These are phyloP conservation scores for Penicillium roqueforti DNA, from an alignment of 495 filamentous ascomycete genomes.

Conservation along the genomic window DNA sequence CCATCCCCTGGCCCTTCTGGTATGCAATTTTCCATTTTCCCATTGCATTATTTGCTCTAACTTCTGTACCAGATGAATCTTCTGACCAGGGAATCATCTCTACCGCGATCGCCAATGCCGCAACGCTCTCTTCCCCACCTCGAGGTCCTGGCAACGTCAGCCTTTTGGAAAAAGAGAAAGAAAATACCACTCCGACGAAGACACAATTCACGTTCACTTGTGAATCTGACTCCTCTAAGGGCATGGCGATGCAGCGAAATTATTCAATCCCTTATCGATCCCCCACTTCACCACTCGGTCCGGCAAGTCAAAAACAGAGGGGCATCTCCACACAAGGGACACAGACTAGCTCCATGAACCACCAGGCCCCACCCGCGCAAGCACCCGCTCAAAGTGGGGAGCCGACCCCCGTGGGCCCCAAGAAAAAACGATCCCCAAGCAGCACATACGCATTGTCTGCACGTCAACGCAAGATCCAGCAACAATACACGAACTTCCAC, in stretches of 20 bases:
- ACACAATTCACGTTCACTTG: slow-evolving; percentile 92
- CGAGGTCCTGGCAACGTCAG: slow-evolving; percentile 69
- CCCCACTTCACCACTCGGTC: slow-evolving; percentile 28
- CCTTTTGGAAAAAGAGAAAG: slow-evolving; percentile 70
- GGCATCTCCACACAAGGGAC: slow-evolving; percentile 55
- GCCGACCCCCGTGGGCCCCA: slow-evolving; percentile 38
- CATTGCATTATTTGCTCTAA: slow-evolving; percentile 8
- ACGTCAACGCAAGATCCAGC: slow-evolving; percentile 62
- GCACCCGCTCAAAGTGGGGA: slow-evolving; percentile 40
- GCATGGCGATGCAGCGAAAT: slow-evolving; percentile 51
- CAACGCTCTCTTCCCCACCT: slow-evolving; percentile 58
- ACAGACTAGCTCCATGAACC: slow-evolving; percentile 54
- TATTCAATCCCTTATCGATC: slow-evolving; percentile 32
- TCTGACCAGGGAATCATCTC: slow-evolving; percentile 76
- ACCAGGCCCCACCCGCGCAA: slow-evolving; percentile 25
- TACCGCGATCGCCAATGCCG: slow-evolving; percentile 83
- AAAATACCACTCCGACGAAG: slow-evolving; percentile 58
- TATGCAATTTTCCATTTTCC: slow-evolving; percentile 17
- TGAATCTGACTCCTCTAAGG: slow-evolving; percentile 66
- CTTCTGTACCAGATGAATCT: slow-evolving; percentile 28
- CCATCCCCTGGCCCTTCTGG: slow-evolving; percentile 39
- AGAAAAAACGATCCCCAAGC: slow-evolving; percentile 52
- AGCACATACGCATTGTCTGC: slow-evolving; percentile 61
- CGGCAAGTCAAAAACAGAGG: slow-evolving; percentile 30
- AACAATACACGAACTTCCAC: slow-evolving; percentile 70